These are phyloP conservation scores for Stromatinia cepivora DNA, from an alignment of 2,329 filamentous ascomycete genomes.

Conservation along the genomic window DNA sequence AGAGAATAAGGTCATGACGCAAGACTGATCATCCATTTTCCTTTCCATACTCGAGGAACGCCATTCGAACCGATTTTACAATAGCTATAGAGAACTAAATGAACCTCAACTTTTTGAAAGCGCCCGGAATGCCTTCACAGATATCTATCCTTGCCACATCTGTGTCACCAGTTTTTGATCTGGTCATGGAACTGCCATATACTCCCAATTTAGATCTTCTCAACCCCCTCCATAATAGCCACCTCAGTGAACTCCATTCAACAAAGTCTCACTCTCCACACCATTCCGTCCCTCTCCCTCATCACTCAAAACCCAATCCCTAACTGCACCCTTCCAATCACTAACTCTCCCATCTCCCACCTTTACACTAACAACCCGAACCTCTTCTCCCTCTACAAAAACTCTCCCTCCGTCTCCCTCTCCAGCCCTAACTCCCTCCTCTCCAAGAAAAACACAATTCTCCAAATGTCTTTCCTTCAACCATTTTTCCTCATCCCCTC, in stretches of 20 bases:
- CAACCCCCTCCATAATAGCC: not conserved
- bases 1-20: not conserved
- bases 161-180: not conserved
- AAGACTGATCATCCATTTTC: not conserved
- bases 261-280: conserved; percentile 26
- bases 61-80: not conserved
- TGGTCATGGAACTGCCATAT: not conserved
- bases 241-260: conserved; percentile 34
- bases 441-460: conserved; percentile 82
- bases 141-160: not conserved
- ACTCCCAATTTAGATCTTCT: not conserved
- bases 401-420: conserved; percentile 56
- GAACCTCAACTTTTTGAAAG: not conserved
- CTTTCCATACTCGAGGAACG: not conserved
- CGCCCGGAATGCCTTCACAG: too few species aligned
- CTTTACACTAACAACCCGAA: conserved; percentile 81
- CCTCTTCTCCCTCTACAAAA: conserved; percentile 79
- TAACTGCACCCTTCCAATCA: conserved; percentile 92
- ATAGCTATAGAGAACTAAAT: not conserved
- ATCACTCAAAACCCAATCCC: conserved; percentile 62
- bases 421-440: conserved; percentile 48
- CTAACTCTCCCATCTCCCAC: conserved; percentile 85
- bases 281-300: conserved; percentile 19
- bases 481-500: conserved; percentile 80
- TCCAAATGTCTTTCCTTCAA: conserved; percentile 82